These are phyloP conservation scores for Cucurbita argyrosperma DNA, from an alignment of 306 rosid genomes.

Conservation along the genomic window DNA sequence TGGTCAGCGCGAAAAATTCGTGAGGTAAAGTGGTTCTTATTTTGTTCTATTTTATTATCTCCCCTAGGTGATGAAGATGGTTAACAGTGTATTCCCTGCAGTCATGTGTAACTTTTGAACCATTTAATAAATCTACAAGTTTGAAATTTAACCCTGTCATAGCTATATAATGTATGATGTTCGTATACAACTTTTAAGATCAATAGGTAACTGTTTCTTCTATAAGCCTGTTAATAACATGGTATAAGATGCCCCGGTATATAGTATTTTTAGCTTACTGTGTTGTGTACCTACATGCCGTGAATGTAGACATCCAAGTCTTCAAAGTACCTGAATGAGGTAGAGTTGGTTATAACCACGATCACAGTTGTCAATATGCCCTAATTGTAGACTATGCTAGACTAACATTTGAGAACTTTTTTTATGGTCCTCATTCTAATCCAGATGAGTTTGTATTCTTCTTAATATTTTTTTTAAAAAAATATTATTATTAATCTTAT, in stretches of 20 bases:
- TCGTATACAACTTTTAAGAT: not conserved
- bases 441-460: not conserved
- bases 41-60: conserved; percentile 1
- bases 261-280: not conserved
- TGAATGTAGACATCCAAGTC: not conserved
- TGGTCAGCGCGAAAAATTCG: conserved; percentile 68
- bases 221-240: not conserved
- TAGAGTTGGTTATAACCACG: not conserved
- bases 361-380: not conserved
- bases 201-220: not conserved
- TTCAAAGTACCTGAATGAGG: not conserved
- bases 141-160: not conserved
- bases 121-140: not conserved
- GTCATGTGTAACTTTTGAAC: not conserved
- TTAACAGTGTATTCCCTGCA: not conserved
- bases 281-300: not conserved
- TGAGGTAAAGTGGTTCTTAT: conserved; percentile 37
- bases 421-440: not conserved
- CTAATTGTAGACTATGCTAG: not conserved
- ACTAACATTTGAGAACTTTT: not conserved
- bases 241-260: not conserved
- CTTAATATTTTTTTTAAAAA: not conserved
- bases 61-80: not conserved
- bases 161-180: not conserved
- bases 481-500: not conserved